Evolutionary conservation across 2,329 filamentous ascomycete genomes (phyloP).

Genomic region (Arthrobotrys entomopaga): DNA sequence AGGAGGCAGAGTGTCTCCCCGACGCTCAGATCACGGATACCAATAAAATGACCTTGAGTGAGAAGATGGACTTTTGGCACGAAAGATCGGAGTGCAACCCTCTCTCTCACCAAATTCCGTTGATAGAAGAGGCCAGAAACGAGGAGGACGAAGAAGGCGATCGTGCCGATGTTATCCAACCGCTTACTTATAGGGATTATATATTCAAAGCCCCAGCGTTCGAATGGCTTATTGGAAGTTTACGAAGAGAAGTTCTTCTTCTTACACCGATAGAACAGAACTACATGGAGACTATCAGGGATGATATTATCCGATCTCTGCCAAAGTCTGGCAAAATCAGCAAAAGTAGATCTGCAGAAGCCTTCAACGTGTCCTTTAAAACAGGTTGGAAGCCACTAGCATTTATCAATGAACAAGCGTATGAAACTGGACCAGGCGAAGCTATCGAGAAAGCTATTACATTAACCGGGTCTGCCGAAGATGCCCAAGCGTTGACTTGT

Average conservation of each 20-base stretch:
- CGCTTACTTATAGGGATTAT: constrained; percentile 16
- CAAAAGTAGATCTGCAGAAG: constrained; percentile 24
- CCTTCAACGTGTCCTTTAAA: constrained; percentile 17
- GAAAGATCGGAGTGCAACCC: not conserved
- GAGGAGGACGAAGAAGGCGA: not conserved
- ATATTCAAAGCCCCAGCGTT: constrained; percentile 43
- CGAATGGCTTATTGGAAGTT: constrained; percentile 50
- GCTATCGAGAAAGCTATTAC: constrained; percentile 49
- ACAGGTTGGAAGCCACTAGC: constrained; percentile 25
- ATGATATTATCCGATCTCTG: constrained; percentile 15
- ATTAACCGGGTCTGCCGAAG: constrained; percentile 55
- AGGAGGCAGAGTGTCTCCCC: not conserved
- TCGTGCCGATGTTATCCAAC: not conserved
- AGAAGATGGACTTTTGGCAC: constrained; percentile 10
- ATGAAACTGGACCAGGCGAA: constrained; percentile 15
- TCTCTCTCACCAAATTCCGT: not conserved
- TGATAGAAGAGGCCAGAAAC: not conserved
- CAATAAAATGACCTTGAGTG: constrained; percentile 4
- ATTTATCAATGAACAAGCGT: constrained; percentile 29
- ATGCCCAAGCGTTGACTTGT: constrained; percentile 58
- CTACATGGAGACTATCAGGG: constrained; percentile 30
- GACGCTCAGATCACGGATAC: not conserved
- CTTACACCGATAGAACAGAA: constrained; percentile 6
- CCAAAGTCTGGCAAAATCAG: constrained; percentile 38
- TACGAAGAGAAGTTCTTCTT: constrained; percentile 29